Base-by-base conservation (phyloP, 257 asterid genomes). In the Solanum peruvianum region DNA sequence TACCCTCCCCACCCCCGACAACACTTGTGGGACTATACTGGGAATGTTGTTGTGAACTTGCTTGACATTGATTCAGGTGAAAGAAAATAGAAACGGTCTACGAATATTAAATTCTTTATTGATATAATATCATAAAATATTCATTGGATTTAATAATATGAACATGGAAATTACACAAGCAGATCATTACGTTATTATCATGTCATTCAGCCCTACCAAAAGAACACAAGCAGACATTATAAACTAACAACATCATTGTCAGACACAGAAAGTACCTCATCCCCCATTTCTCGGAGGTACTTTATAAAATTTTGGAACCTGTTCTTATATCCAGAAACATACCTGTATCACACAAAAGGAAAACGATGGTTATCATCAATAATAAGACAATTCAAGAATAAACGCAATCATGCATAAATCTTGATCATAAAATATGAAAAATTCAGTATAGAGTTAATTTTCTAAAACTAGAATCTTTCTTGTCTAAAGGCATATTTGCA, bases 261-360 rank as follows among this genome's bases (percentile, higher is more conserved):
- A 84, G 29, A 78, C 64, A 56, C 77, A 39, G 82, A 52, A 83
- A 86, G 85, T 91, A 97, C 99, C 99, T 97, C 99, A 90, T 97
- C 99, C 77, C 99, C 99, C 98, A 97, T 93, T 90, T 97, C 99
- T 4, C 98, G 97, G 66, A 97, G 94, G 92, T 96, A 96, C 89
- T 87, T 95, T 86, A 97, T 97, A 91, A 97, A 97, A 91, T 96
- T 97, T 94, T 97, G 99, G 94, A 97, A 97, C 90, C 99, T 91
- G 90, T 97, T 97, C 87, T 97, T 97, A 75, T 97, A 97, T 88
- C 99, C 99, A 73, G 99, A 97, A 75, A 97, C 93, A 84, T 96
- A 97, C 60, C 99, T 97, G 99, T 94, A 89, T 45, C 70, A 44
- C 80, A 85, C 87, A 86, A 82, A 86, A 56, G 62, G 69, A 27